Conservation (phyloP, 2,329 filamentous ascomycete species). For the Albophoma yamanashiensis region DNA sequence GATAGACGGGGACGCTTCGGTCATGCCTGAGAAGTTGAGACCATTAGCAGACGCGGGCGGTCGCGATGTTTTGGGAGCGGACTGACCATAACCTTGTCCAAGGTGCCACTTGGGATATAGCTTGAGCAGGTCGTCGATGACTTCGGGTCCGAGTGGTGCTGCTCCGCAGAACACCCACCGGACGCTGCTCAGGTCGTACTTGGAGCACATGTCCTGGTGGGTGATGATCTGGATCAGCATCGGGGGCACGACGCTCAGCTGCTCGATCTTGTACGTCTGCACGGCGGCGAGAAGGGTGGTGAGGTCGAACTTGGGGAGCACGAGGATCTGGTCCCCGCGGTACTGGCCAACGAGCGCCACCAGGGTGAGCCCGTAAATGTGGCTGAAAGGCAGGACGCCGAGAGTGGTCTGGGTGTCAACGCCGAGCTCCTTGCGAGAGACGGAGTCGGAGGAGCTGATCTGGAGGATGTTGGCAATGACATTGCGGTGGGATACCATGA, state of each 20-base stretch:
- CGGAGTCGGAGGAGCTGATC: constrained; percentile 32
- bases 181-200: constrained; percentile 63
- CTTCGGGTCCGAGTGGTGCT: constrained; percentile 62
- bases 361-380: constrained; percentile 71
- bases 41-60: fast-evolving
- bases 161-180: constrained; percentile 58
- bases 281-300: constrained; percentile 52
- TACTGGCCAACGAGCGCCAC: constrained; percentile 56
- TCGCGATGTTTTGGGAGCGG: not conserved
- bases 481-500: constrained; percentile 72
- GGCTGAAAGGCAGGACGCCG: constrained; percentile 68
- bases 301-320: constrained; percentile 69
- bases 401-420: constrained; percentile 38
- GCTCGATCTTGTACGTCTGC: constrained; percentile 56
- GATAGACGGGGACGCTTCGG: constrained; percentile 62
- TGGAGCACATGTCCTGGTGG: constrained; percentile 43
- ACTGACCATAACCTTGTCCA: constrained; percentile 59
- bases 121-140: constrained; percentile 48
- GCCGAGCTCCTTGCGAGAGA: constrained; percentile 22
- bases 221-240: constrained; percentile 67
- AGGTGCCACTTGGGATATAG: constrained; percentile 55
- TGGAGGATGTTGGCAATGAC: constrained; percentile 70
- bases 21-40: constrained; percentile 43
- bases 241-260: constrained; percentile 63
- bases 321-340: constrained; percentile 61